Conservation (phyloP, 2,329 filamentous ascomycete species). For the Cladosporium halotolerans region DNA sequence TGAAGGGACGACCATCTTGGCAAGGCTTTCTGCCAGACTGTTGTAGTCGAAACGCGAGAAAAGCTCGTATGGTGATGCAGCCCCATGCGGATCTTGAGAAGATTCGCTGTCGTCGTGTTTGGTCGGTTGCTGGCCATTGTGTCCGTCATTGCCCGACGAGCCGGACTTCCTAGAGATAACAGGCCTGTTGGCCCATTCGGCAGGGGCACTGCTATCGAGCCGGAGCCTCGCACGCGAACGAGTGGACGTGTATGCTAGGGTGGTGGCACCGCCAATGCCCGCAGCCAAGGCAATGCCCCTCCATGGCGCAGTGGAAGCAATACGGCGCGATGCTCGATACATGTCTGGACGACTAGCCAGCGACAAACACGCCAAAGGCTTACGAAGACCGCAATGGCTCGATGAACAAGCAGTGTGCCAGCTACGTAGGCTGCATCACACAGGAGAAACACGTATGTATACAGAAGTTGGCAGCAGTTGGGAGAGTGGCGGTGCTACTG, state of each 20-base stretch:
- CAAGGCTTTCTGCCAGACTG: constrained; percentile 23
- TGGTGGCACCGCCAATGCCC: background rate
- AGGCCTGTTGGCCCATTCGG: background rate
- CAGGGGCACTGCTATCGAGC: constrained; percentile 2
- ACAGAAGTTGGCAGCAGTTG: background rate
- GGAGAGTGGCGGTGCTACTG: background rate
- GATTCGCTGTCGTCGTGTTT: background rate
- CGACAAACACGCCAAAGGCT: background rate
- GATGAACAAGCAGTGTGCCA: background rate
- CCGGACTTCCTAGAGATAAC: background rate
- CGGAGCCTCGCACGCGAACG: background rate
- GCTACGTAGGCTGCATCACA: no score
- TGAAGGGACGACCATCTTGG: constrained; percentile 59
- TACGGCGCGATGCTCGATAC: background rate
- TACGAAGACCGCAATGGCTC: background rate
- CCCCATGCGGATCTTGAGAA: no score
- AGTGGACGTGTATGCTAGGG: background rate
- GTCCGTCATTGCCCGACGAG: background rate
- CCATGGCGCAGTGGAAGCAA: background rate
- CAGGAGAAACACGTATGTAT: no score
- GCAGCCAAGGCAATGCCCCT: constrained; percentile 1
- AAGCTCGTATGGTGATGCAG: background rate
- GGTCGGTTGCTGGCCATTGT: constrained; percentile 2
- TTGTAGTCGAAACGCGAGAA: constrained; percentile 25
- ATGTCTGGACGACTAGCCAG: background rate